Base-by-base conservation (phyloP, 2,329 filamentous ascomycete genomes). In the Alternaria alternata region DNA sequence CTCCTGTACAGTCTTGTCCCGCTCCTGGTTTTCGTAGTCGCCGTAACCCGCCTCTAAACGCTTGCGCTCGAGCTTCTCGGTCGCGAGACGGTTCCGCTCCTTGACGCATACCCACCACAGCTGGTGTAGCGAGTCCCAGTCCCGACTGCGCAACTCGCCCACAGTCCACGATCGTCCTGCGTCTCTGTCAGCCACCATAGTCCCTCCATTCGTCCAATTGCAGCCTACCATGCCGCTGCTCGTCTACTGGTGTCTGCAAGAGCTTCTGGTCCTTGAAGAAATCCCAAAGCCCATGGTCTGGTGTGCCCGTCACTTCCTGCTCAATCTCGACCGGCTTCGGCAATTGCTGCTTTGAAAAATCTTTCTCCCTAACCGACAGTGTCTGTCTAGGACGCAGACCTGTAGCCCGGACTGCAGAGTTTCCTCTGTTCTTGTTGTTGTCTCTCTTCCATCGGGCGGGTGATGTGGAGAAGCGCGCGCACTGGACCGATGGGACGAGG, bases 41-140 rank as follows among this genome's bases (percentile, higher is more conserved):
- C 94, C 94, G 73, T 91, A 95, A 28, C 90, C 88, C 49, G 92
- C 84, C 66, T 89, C 84, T 56, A 91, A 75, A 68, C 90, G 86
- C 30, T 82, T 75, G 70, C 92, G 85, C 82, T 96, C 93, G 58
- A 84, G 79, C 54, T 84, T 84, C 68, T 90, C 89, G 30, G 96
- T 98, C n/a, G 88, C 85, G 69, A 98, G 87, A 68, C 92, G 87
- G 81, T 99, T 99, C 72, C 91, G 85, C 82, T 99, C 95, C 81
- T 92, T 93, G 61, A 91, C 86, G 77, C 95, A 98, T 56, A 93
- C 87, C 93, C 94, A 99, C 93, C 94, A 99, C 74, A 99, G 84
- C 63, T 85, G 84, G 79, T 98, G 94, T 71, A 99, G 81, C 78
- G 98, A 94, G 63, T 97, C 92, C 92, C 93, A 99, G 64, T 90